Percentiles rank a stretch among this genome's conserved stretches.
phyloP scores from a whole-genome alignment of 768 basidiomycete genomes.

The Tricholoma flavovirens region DNA sequence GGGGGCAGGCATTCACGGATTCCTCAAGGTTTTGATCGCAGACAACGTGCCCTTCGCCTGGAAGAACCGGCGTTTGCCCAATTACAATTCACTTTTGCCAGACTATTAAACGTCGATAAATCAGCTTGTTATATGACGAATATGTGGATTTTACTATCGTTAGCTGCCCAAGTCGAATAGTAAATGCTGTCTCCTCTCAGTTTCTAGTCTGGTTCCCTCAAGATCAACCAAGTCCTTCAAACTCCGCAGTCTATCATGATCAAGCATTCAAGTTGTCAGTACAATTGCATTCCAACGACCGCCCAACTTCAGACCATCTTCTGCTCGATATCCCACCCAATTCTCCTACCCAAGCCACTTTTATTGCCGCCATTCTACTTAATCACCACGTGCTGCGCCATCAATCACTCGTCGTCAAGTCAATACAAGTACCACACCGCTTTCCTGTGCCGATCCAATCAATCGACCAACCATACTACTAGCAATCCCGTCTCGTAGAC shows the following conservation, averaged over 20 bases:
- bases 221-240: conserved; percentile 21
- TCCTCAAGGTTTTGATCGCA: conserved; percentile 66
- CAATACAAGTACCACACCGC: background rate
- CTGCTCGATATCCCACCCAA: background rate
- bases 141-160: background rate
- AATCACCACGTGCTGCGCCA: background rate
- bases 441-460: background rate
- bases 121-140: background rate
- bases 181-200: conserved; percentile 14
- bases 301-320: background rate
- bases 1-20: conserved; percentile 48
- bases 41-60: conserved; percentile 60
- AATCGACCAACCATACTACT: background rate
- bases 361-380: background rate
- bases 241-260: conserved; percentile 19
- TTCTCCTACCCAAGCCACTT: background rate
- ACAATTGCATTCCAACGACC: background rate
- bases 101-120: conserved; percentile 5
- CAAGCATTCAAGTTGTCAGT: too few species aligned
- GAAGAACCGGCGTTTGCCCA: conserved; percentile 46
- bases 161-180: conserved; percentile 8
- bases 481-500: background rate
- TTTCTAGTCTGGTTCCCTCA: conserved; percentile 14
- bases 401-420: background rate
- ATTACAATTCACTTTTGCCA: conserved; percentile 24